Percentiles rank a stretch among this genome's conserved stretches.
Evolutionary conservation across 306 rosid genomes (phyloP).

Genomic region (Quercus cerris): DNA sequence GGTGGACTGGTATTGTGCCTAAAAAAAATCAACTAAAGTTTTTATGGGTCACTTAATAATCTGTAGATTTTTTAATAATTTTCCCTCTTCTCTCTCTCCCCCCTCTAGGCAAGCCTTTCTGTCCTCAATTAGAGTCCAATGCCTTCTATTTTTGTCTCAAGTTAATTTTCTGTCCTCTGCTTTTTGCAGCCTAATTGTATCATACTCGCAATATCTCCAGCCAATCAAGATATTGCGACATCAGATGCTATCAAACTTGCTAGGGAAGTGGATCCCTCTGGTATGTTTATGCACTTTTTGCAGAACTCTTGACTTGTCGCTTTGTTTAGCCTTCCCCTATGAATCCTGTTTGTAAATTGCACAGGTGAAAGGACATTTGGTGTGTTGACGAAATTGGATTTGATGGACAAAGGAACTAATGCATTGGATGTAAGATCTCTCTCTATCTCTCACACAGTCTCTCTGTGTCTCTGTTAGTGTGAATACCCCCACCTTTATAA

Average conservation of each 20-base stretch:
- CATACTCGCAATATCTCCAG: constrained; percentile 88
- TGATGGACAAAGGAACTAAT: constrained; percentile 97
- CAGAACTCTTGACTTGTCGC: neutral
- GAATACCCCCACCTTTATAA: neutral
- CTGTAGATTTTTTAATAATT: neutral
- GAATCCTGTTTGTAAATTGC: constrained; percentile 20
- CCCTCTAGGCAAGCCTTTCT: neutral
- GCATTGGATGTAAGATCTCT: constrained; percentile 66
- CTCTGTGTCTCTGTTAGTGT: neutral
- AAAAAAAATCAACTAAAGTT: neutral
- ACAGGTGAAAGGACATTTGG: constrained; percentile 91
- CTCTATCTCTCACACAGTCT: constrained; percentile 6
- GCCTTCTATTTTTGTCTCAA: neutral
- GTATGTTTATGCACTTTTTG: constrained; percentile 23
- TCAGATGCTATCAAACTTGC: constrained; percentile 94
- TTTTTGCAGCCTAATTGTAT: constrained; percentile 74
- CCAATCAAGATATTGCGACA: constrained; percentile 92
- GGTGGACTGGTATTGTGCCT: neutral
- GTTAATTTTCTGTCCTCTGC: neutral
- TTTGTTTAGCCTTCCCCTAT: neutral
- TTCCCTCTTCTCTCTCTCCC: neutral
- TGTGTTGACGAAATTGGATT: constrained; percentile 87
- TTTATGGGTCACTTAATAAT: neutral
- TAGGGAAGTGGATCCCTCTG: constrained; percentile 83
- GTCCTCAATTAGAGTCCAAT: neutral